Evolutionary conservation across 208 protist species (phyloP).

Genomic region (Phytomonas sp.): DNA sequence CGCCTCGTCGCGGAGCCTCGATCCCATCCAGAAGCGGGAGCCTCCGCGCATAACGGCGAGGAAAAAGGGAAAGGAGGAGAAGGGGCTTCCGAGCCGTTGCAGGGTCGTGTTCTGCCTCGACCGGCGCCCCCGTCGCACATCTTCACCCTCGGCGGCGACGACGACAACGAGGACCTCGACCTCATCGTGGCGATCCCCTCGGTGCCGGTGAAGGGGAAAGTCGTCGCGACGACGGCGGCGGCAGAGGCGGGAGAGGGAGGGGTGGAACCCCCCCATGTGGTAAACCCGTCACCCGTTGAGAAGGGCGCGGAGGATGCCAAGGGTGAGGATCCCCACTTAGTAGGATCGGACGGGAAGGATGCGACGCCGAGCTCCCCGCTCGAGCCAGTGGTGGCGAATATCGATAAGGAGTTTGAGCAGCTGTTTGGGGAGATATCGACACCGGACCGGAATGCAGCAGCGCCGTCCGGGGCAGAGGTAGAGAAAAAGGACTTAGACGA

Average conservation of each 20-base stretch:
- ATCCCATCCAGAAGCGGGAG: background rate
- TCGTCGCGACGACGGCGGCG: conserved; percentile 5
- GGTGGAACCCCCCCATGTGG: background rate
- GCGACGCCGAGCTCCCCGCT: conserved; percentile 3
- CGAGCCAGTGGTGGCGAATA: conserved; percentile 18
- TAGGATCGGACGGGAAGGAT: background rate
- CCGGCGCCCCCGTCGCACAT: background rate
- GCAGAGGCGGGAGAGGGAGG: background rate
- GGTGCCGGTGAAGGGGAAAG: conserved; percentile 10
- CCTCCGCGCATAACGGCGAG: background rate
- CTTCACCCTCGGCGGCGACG: background rate
- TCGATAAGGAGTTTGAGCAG: conserved; percentile 72
- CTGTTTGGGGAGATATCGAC: conserved; percentile 37
- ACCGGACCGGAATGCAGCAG: background rate
- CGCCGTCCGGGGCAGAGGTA: too few relatives aligned
- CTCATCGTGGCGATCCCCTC: conserved; percentile 54
- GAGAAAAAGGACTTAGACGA: background rate
- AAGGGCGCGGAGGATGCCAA: conserved; percentile 11
- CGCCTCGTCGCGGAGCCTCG: conserved; percentile 19
- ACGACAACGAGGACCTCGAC: conserved; percentile 44
- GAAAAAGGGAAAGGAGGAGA: background rate
- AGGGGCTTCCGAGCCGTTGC: background rate
- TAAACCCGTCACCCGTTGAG: background rate
- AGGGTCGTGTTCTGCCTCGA: background rate
- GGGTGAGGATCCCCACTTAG: background rate